These are phyloP conservation scores for Candolleomyces aberdarensis DNA, from an alignment of 768 basidiomycete genomes.

Conservation along the genomic window DNA sequence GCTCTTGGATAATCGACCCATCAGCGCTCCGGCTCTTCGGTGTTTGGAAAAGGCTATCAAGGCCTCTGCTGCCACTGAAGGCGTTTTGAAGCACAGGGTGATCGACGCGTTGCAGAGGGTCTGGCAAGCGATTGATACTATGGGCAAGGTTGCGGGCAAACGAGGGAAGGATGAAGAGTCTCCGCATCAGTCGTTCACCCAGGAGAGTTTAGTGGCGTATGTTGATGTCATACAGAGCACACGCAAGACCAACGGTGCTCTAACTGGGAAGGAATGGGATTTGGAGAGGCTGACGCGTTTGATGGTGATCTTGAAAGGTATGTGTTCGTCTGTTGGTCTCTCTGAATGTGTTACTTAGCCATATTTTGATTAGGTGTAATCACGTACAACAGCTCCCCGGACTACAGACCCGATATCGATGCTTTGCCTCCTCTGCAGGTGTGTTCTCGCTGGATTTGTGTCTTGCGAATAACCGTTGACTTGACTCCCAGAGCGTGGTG, in stretches of 20 bases:
- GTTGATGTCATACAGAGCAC: slow-evolving; percentile 68
- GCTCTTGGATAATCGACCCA: slow-evolving; percentile 58
- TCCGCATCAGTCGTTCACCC: slow-evolving; percentile 56
- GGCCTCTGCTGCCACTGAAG: slow-evolving; percentile 44
- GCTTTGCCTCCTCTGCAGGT: slow-evolving; percentile 78
- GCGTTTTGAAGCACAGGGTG: slow-evolving; percentile 41
- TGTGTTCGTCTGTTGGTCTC: background rate
- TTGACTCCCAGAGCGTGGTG: slow-evolving; percentile 55
- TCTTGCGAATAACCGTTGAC: background rate
- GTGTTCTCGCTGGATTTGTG: slow-evolving; percentile 7
- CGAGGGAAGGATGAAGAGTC: slow-evolving; percentile 18
- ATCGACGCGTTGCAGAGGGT: slow-evolving; percentile 51
- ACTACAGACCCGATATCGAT: slow-evolving; percentile 89
- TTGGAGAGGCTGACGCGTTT: slow-evolving; percentile 62
- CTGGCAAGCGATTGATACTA: slow-evolving; percentile 67
- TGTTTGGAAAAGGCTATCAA: slow-evolving; percentile 78
- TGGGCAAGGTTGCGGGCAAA: slow-evolving; percentile 47
- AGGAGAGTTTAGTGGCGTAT: slow-evolving; percentile 83
- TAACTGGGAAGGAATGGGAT: slow-evolving; percentile 61
- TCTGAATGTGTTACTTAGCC: background rate
- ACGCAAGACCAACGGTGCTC: slow-evolving; percentile 43
- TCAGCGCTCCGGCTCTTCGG: slow-evolving; percentile 82
- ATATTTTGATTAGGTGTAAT: slow-evolving; percentile 49
- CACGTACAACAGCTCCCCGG: slow-evolving; percentile 79
- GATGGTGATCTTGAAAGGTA: slow-evolving; percentile 77